Base-by-base conservation (phyloP, 2,329 filamentous ascomycete species). In the Fusarium piperis region DNA sequence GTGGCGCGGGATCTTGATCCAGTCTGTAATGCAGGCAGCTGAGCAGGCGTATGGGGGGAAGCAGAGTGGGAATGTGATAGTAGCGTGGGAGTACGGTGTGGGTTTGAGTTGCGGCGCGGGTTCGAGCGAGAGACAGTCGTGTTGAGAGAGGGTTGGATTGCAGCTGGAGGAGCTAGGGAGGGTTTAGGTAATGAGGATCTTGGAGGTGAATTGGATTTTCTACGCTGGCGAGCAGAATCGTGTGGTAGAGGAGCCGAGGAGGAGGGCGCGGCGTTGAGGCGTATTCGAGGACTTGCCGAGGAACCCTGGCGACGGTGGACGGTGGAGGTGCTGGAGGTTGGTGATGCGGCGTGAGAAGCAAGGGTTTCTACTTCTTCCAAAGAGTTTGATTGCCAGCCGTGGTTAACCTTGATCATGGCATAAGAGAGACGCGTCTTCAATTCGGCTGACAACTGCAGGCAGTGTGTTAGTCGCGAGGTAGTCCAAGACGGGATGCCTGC, bases 381-480 rank as follows among this genome's bases (percentile, higher is more conserved):
- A 18, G 90, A 90, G 70, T 92, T 90, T 56, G 91, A 88, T 81
- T 97, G 93, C 92, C 94, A 96, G 65, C 94, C 94, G 78, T 97
- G 91, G 79, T 94, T 94, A 41, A 98, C 93, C 81, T 97, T 98
- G 78, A 97, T 88, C 88, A 97, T 96, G 71, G 95, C 95, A 81
- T 98, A 98, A 8, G 94, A 94, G 30, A 98, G 87, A 76, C 94
- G 92, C 57, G 94, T 91, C 78, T 92, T 92, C 59, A 98, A 87
- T 78, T 95, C 93, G 61, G 91, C 89, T 41, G 93, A 94, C 60
- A 94, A 84, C 92, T 94, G 79, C 8, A 60, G 41, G 35, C 52
- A 35, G 46, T 20, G 68, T 73, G 65, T 75, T 68, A 74, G 69
- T 71, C 65, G 33, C 38, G 33, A 36, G 28, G 26, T 46, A 26